Conservation (phyloP, 257 asterid species). For the Solanum verrucosum region DNA sequence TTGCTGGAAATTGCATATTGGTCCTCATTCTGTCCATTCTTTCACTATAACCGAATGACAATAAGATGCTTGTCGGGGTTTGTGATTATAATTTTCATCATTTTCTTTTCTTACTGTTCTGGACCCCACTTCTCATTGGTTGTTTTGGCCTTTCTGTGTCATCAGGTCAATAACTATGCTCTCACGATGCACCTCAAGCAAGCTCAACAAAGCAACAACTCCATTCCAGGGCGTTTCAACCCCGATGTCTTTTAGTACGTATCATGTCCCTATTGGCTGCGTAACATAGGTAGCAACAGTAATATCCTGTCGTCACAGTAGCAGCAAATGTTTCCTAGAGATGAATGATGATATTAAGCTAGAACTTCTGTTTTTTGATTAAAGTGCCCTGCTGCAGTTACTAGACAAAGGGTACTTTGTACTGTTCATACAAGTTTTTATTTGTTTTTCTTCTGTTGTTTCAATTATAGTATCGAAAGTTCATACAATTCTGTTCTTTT, state of each 20-base stretch:
- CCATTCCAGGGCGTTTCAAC: conserved; percentile 64
- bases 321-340: neutral
- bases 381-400: neutral
- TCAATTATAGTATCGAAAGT: neutral
- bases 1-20: neutral
- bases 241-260: conserved; percentile 66
- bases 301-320: neutral
- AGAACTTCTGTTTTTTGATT: neutral
- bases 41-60: neutral
- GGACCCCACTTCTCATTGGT: neutral
- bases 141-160: neutral
- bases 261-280: neutral
- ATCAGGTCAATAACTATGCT: conserved; percentile 62
- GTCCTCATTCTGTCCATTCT: neutral
- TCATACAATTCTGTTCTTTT: neutral
- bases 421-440: neutral
- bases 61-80: neutral
- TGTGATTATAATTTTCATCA: neutral
- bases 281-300: neutral
- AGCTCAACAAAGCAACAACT: conserved; percentile 62
- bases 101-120: neutral
- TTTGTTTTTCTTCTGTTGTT: neutral
- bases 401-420: neutral
- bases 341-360: neutral
- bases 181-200: conserved; percentile 85